A percentile compares a stretch with the other conserved stretches of the same genome.
phyloP scores from a whole-genome alignment of 2,329 filamentous ascomycete species.

The Metarhizium guizhouense region DNA sequence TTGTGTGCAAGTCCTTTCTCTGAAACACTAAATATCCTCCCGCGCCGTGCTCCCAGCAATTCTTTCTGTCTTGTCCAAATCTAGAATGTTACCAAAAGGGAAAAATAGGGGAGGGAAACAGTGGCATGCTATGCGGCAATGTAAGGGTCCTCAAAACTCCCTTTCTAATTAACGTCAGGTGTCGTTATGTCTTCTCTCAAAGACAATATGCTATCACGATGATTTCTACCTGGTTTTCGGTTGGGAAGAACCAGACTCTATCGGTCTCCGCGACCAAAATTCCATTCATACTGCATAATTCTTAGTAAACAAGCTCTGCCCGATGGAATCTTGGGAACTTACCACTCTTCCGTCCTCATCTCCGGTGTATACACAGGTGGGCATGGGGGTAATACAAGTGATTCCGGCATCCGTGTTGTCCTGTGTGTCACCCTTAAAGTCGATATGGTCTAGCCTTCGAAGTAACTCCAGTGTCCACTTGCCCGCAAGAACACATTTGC shows the following conservation, averaged over 20 bases:
- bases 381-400: constrained; percentile 77
- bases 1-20: not conserved
- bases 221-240: not conserved
- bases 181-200: not conserved
- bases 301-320: constrained; percentile 2
- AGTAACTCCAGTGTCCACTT: constrained; percentile 71
- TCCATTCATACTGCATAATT: constrained; percentile 50
- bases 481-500: constrained; percentile 44
- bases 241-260: constrained; percentile 29
- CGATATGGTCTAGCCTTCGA: constrained; percentile 72
- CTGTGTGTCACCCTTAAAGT: constrained; percentile 52
- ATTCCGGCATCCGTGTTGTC: constrained; percentile 59
- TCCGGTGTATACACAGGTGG: constrained; percentile 79
- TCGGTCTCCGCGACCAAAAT: constrained; percentile 47
- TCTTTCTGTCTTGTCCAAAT: constrained; percentile 1
- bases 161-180: not conserved
- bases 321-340: constrained; percentile 13
- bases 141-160: not conserved
- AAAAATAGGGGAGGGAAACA: not conserved
- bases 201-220: not conserved
- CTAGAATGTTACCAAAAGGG: not conserved
- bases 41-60: not conserved
- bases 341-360: constrained; percentile 91
- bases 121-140: not conserved
- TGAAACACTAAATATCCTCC: not conserved